Conservation (phyloP, 768 basidiomycete genomes). For the Rhizopogon roseolus region DNA sequence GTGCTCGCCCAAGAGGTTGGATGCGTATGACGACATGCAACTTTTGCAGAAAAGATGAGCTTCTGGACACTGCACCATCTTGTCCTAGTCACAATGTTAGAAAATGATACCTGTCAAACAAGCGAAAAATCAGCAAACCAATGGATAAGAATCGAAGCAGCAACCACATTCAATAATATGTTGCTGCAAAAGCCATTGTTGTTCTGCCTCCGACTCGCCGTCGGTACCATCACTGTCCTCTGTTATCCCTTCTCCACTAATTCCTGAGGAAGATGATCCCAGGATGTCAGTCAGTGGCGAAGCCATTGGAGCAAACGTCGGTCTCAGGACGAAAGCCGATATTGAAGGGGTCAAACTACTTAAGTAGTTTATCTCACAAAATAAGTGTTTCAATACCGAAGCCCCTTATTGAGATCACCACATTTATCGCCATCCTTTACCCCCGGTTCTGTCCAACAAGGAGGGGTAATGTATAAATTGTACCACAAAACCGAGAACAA, state of each 20-base stretch:
- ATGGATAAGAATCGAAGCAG: conserved; percentile 64
- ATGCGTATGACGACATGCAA: conserved; percentile 60
- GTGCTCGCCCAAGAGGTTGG: conserved; percentile 54
- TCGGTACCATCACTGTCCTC: too few relatives aligned
- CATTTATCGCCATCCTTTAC: too few relatives aligned
- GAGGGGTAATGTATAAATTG: conserved; percentile 29
- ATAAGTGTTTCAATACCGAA: too few relatives aligned
- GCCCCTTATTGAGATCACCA: too few relatives aligned
- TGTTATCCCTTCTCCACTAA: conserved; percentile 15
- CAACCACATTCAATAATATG: conserved; percentile 67
- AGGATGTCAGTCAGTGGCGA: too few relatives aligned
- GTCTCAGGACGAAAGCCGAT: conserved; percentile 24
- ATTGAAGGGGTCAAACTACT: too few relatives aligned
- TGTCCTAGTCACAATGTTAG: conserved; percentile 38
- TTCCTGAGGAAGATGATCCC: too few relatives aligned
- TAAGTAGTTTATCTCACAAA: too few relatives aligned
- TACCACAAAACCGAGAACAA: conserved; percentile 35
- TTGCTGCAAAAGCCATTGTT: conserved; percentile 39
- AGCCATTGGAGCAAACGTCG: too few relatives aligned
- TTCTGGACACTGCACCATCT: conserved; percentile 80
- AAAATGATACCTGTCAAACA: not conserved
- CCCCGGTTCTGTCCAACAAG: too few relatives aligned
- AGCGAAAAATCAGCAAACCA: conserved; percentile 33
- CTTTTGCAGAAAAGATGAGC: conserved; percentile 73
- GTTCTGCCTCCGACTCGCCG: too few relatives aligned